Conservation (phyloP, 768 basidiomycete species). For the Collybia sordida region DNA sequence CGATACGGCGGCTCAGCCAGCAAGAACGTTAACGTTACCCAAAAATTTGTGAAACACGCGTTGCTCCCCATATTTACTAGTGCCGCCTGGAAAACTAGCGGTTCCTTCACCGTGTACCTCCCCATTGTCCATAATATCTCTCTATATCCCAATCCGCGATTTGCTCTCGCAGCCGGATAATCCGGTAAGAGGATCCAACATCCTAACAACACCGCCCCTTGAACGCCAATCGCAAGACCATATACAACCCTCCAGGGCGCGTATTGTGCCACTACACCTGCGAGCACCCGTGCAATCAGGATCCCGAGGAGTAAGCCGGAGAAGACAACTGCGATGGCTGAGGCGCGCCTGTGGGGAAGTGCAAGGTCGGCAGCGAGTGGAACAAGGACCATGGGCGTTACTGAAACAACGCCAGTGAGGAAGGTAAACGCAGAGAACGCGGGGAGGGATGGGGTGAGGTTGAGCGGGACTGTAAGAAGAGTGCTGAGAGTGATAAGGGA, state of each 20-base stretch:
- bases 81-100: conserved; percentile 65
- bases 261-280: conserved; percentile 72
- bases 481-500: conserved; percentile 49
- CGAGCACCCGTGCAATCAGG: conserved; percentile 68
- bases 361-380: conserved; percentile 78
- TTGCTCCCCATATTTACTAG: conserved; percentile 59
- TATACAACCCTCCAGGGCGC: conserved; percentile 71
- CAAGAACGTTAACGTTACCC: conserved; percentile 78
- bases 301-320: conserved; percentile 67
- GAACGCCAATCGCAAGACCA: conserved; percentile 71
- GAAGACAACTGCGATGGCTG: conserved; percentile 71
- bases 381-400: conserved; percentile 75
- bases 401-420: conserved; percentile 64
- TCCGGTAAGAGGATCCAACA: conserved; percentile 70
- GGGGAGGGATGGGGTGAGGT: conserved; percentile 52
- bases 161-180: conserved; percentile 63
- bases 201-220: conserved; percentile 53
- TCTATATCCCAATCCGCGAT: conserved; percentile 57
- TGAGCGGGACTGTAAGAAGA: conserved; percentile 64
- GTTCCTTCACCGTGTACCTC: conserved; percentile 72
- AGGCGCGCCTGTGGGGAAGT: conserved; percentile 62
- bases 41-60: conserved; percentile 55
- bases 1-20: conserved; percentile 71
- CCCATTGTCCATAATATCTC: conserved; percentile 73
- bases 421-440: conserved; percentile 68